Conservation (phyloP, 257 asterid genomes). For the Solanum lignicaule region DNA sequence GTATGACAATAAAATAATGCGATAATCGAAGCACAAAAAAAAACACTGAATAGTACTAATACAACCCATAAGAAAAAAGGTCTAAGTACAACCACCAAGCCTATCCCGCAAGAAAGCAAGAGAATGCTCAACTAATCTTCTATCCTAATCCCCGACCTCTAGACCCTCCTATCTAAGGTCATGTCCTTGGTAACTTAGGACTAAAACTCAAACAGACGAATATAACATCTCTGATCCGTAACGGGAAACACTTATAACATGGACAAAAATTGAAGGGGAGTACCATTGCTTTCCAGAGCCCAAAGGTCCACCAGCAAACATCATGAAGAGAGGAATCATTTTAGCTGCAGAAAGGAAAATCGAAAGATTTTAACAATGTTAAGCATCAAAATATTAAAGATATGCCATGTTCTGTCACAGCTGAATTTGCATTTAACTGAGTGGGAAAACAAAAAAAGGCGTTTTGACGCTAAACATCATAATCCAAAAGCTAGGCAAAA, state of each 20-base stretch:
- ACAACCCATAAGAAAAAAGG: not conserved
- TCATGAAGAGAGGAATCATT: constrained; percentile 84
- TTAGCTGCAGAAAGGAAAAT: constrained; percentile 43
- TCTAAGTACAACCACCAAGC: not conserved
- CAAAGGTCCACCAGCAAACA: constrained; percentile 98
- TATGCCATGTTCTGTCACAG: not conserved
- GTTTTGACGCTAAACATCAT: not conserved
- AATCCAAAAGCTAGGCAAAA: not conserved
- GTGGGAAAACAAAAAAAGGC: not conserved
- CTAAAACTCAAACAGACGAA: not conserved
- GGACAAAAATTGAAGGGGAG: not conserved
- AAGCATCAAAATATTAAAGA: not conserved
- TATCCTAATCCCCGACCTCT: not conserved
- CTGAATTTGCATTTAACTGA: not conserved
- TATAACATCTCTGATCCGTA: not conserved
- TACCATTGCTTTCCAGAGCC: constrained; percentile 96
- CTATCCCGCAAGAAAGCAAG: not conserved
- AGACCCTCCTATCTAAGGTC: not conserved
- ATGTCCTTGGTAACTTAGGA: not conserved
- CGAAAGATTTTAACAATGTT: not conserved
- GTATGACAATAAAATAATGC: not conserved
- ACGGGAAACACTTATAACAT: not conserved
- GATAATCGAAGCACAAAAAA: not conserved
- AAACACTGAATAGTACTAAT: not conserved
- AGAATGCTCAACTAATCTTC: not conserved